Evolutionary conservation across 495 filamentous ascomycete genomes (phyloP).

Genomic region (Daldinia concentrica): DNA sequence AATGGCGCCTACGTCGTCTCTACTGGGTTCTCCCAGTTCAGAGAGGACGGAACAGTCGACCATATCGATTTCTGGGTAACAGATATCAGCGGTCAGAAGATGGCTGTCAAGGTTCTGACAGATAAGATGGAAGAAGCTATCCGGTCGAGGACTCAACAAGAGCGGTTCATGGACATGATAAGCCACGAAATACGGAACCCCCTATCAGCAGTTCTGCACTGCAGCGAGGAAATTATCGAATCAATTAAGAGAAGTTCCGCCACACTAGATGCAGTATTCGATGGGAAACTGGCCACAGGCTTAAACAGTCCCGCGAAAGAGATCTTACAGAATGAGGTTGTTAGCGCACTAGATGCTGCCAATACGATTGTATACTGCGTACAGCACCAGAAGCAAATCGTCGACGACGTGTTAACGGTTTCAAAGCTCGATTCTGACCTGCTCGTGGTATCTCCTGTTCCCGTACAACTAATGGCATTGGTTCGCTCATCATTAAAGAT

Average conservation of each 20-base stretch:
- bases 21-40: slow-evolving; percentile 45
- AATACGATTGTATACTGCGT: slow-evolving; percentile 80
- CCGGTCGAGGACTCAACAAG: slow-evolving; percentile 63
- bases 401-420: slow-evolving; percentile 80
- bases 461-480: slow-evolving; percentile 69
- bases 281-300: not conserved
- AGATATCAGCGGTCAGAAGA: slow-evolving; percentile 57
- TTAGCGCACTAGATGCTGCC: slow-evolving; percentile 69
- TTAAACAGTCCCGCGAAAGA: not conserved
- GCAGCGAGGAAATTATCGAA: slow-evolving; percentile 71
- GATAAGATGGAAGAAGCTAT: slow-evolving; percentile 54
- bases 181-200: slow-evolving; percentile 82
- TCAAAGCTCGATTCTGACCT: slow-evolving; percentile 81
- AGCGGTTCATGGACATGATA: slow-evolving; percentile 81
- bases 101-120: slow-evolving; percentile 49
- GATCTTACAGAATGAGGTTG: slow-evolving; percentile 49
- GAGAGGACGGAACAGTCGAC: slow-evolving; percentile 52
- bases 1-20: slow-evolving; percentile 31
- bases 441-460: slow-evolving; percentile 72
- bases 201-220: slow-evolving; percentile 73
- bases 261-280: slow-evolving; percentile 20
- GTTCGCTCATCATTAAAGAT: slow-evolving; percentile 72
- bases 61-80: slow-evolving; percentile 51
- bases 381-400: slow-evolving; percentile 80
- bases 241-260: slow-evolving; percentile 51